Conservation (phyloP, 106 monocot species). For the Dendrobium huoshanense region DNA sequence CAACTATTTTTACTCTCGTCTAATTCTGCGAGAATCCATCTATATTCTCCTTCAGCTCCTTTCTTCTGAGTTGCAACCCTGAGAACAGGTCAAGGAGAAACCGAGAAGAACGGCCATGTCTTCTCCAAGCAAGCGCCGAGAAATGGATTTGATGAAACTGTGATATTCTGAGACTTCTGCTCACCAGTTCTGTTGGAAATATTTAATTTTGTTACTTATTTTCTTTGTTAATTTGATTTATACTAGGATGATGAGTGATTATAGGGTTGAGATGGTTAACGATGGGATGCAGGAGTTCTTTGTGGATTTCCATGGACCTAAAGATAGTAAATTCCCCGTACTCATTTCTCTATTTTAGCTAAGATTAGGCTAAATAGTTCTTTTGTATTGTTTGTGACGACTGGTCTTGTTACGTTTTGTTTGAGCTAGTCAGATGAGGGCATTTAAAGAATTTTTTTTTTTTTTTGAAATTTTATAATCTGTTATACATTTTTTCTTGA, state of each 20-base stretch:
- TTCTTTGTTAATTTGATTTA: background rate
- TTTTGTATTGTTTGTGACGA: background rate
- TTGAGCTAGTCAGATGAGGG: background rate
- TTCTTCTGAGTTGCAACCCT: background rate
- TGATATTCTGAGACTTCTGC: background rate
- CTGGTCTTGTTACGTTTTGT: background rate
- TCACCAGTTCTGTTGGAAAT: background rate
- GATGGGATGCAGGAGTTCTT: slow-evolving; percentile 98
- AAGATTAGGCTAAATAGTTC: background rate
- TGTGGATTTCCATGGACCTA: slow-evolving; percentile 85
- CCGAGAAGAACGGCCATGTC: slow-evolving; percentile 30
- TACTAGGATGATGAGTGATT: slow-evolving; percentile 97
- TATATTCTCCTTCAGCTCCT: background rate
- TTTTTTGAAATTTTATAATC: no score
- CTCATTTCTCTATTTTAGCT: background rate
- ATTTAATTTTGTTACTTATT: background rate
- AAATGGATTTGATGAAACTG: slow-evolving; percentile 83
- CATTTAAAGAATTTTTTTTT: no score
- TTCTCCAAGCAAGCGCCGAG: slow-evolving; percentile 66
- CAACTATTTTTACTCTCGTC: background rate
- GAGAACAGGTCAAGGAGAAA: background rate
- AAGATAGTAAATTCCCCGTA: slow-evolving; percentile 44
- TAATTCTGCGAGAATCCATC: background rate
- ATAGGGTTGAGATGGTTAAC: slow-evolving; percentile 96
- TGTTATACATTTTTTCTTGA: no score